phyloP scores from a whole-genome alignment of 2,329 filamentous ascomycete species.

The Ampelomyces quisqualis region DNA sequence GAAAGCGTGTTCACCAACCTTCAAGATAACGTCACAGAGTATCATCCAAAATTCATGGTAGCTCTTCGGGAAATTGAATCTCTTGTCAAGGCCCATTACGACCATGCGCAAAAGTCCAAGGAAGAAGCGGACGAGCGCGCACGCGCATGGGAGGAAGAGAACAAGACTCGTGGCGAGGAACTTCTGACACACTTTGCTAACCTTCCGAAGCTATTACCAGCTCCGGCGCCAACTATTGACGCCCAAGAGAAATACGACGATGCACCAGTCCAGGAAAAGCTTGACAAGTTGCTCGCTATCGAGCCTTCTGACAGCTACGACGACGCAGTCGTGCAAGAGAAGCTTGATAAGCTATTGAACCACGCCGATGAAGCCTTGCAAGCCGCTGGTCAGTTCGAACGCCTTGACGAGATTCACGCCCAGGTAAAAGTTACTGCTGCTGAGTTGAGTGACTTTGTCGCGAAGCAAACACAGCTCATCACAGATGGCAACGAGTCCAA shows the following conservation, averaged over 20 bases:
- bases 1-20: constrained; percentile 71
- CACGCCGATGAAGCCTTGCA: constrained; percentile 64
- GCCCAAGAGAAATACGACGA: constrained; percentile 56
- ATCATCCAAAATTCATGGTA: constrained; percentile 84
- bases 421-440: constrained; percentile 82
- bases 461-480: constrained; percentile 72
- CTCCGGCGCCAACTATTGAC: constrained; percentile 50
- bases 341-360: constrained; percentile 57
- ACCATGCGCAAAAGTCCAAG: constrained; percentile 70
- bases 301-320: constrained; percentile 20
- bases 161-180: constrained; percentile 47
- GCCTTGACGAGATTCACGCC: constrained; percentile 83
- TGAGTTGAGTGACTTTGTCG: constrained; percentile 80
- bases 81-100: constrained; percentile 82
- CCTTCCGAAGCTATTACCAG: constrained; percentile 49
- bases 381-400: constrained; percentile 72
- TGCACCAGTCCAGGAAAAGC: constrained; percentile 57
- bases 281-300: constrained; percentile 56
- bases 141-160: constrained; percentile 47
- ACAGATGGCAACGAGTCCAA: constrained; percentile 75
- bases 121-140: constrained; percentile 48
- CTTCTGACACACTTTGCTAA: constrained; percentile 45
- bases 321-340: constrained; percentile 59
- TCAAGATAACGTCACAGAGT: constrained; percentile 76
- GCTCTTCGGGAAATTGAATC: constrained; percentile 82